Conservation (phyloP, 306 rosid species). For the Pterocarpus macrocarpus region DNA sequence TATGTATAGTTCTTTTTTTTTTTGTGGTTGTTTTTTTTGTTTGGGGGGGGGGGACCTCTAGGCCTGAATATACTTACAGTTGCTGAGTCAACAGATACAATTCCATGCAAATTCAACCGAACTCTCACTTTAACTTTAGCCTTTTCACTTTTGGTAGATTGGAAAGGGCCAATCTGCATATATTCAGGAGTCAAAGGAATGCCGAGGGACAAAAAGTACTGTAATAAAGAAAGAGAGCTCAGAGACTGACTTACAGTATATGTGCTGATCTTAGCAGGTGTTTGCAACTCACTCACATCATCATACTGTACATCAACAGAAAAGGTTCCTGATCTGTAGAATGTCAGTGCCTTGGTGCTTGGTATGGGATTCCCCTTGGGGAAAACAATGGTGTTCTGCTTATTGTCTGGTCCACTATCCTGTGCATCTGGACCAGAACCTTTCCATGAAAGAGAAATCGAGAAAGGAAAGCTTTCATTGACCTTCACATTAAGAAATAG, state of each 20-base stretch:
- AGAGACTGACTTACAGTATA: slow-evolving; percentile 66
- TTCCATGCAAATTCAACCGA: slow-evolving; percentile 83
- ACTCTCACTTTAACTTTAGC: slow-evolving; percentile 82
- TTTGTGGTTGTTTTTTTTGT: too few relatives aligned
- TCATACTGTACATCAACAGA: slow-evolving; percentile 77
- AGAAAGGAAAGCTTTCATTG: slow-evolving; percentile 81
- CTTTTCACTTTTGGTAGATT: slow-evolving; percentile 64
- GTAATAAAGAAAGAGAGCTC: not conserved
- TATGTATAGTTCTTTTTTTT: not conserved
- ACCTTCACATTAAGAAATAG: slow-evolving; percentile 60
- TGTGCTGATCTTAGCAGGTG: slow-evolving; percentile 78
- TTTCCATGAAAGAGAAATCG: slow-evolving; percentile 83
- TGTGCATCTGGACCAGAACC: slow-evolving; percentile 76
- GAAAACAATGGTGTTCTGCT: slow-evolving; percentile 68
- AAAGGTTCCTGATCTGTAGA: slow-evolving; percentile 76
- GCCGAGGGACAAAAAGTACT: not conserved
- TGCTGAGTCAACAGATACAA: slow-evolving; percentile 79
- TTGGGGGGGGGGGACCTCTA: not conserved
- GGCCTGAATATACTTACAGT: slow-evolving; percentile 62
- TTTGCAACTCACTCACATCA: slow-evolving; percentile 65
- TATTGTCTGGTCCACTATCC: slow-evolving; percentile 66
- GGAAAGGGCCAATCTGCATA: slow-evolving; percentile 92
- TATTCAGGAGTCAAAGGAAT: not conserved
- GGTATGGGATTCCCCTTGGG: slow-evolving; percentile 90
- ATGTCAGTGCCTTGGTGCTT: slow-evolving; percentile 78